Base-by-base conservation (phyloP, 148 eudicot genomes). In the Salicornia ramosissima region DNA sequence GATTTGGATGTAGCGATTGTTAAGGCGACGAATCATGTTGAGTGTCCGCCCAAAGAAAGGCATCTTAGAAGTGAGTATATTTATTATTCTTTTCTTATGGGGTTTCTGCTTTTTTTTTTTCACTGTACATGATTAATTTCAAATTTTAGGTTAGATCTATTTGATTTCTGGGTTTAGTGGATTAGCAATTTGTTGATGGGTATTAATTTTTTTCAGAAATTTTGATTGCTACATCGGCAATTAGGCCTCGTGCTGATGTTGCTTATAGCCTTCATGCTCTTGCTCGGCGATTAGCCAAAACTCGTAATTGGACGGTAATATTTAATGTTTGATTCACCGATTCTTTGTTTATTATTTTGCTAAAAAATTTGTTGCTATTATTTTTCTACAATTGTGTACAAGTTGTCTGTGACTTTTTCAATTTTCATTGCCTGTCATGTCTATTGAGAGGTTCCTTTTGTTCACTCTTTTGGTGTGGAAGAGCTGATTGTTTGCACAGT, bases 11-110 rank as follows among this genome's bases (percentile, higher is more conserved):
- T 94, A 31, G 97, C 99, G 72, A 84, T 91, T 75, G 96, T 94
- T 30, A 94, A 94, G 80, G 97, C 99, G 21, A 94, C 99, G 34
- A 94, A 94, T 80, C 99, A 94, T 66, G 99, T 88, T 2, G 99
- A 90, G 75, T 76, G 83, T 60, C 99, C 99, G 29, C 99, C 99
- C 3, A 94, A 94, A 78, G 99, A 91, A 60, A 79, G 99, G 62
- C 97, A 94, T 73, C 77, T 94, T 51, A 87, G 96, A 75, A 94
- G 99, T 94, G 76, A 85, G 95, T 80, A 33, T 11, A 4, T 18
- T 25, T 29, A n/a, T 16, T 11, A 25, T 8, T n/a, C n/a, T n/a
- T n/a, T n/a, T n/a, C n/a, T n/a, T n/a, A n/a, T n/a, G n/a, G n/a
- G n/a, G n/a, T n/a, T n/a, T n/a, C n/a, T n/a, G n/a, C n/a, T n/a